These are phyloP conservation scores for Vitis hybrid DNA, from an alignment of 177 flowering plant species.

Conservation along the genomic window DNA sequence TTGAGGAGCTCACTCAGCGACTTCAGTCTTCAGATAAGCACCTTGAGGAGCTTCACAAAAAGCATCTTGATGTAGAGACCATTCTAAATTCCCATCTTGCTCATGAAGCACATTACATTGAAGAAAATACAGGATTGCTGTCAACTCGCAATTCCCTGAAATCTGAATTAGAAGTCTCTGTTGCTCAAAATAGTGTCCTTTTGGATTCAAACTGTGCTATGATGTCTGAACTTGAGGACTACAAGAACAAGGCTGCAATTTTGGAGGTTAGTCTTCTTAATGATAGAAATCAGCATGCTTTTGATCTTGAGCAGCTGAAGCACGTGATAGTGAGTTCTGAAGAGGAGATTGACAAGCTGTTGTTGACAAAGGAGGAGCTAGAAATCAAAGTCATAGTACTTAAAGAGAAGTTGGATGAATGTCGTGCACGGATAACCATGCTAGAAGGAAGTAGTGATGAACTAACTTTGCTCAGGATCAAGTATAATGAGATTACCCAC, in stretches of 20 bases:
- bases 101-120: slow-evolving; percentile 38
- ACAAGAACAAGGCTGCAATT: slow-evolving; percentile 28
- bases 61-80: slow-evolving; percentile 40
- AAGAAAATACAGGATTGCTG: slow-evolving; percentile 52
- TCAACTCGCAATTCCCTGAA: slow-evolving; percentile 35
- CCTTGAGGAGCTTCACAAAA: slow-evolving; percentile 39
- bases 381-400: slow-evolving; percentile 54
- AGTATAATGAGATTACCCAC: slow-evolving; percentile 45
- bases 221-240: slow-evolving; percentile 42
- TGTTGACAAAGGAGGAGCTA: slow-evolving; percentile 48
- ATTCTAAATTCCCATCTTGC: slow-evolving; percentile 36
- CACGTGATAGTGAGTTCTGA: slow-evolving; percentile 32
- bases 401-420: slow-evolving; percentile 56
- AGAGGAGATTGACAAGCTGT: slow-evolving; percentile 49
- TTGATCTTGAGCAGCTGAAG: slow-evolving; percentile 48
- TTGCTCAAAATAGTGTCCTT: slow-evolving; percentile 42
- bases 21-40: slow-evolving; percentile 31
- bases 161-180: slow-evolving; percentile 51
- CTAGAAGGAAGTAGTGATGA: slow-evolving; percentile 39
- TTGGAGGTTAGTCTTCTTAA: slow-evolving; percentile 13
- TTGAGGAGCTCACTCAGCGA: slow-evolving; percentile 42
- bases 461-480: slow-evolving; percentile 36
- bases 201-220: slow-evolving; percentile 26
- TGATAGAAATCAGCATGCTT: slow-evolving; percentile 16
- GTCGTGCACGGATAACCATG: slow-evolving; percentile 21